Evolutionary conservation across 129 eudicot species (phyloP).

Genomic region (Smallanthus sonchifolius): DNA sequence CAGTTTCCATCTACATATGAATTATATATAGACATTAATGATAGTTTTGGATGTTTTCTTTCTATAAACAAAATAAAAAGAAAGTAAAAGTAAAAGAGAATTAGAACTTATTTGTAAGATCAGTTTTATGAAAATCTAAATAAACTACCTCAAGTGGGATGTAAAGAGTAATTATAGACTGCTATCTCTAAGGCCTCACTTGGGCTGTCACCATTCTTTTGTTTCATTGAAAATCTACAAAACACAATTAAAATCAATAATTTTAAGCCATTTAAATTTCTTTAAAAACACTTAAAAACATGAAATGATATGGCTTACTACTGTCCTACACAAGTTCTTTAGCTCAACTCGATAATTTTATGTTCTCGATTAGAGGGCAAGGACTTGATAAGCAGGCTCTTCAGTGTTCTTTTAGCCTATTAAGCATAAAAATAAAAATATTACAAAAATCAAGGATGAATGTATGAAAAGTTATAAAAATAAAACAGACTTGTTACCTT

Average conservation of each 20-base stretch:
- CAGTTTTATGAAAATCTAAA: too few species aligned
- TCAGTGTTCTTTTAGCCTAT: slow-evolving; percentile 70
- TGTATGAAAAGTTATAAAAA: slow-evolving; percentile 4
- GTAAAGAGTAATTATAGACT: too few species aligned
- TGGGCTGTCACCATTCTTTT: slow-evolving; percentile 34
- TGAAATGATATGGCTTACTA: slow-evolving; percentile 30
- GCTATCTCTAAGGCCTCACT: slow-evolving; percentile 27
- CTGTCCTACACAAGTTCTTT: slow-evolving; percentile 53
- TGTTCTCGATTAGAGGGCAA: slow-evolving; percentile 51
- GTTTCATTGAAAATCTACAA: slow-evolving; percentile 57
- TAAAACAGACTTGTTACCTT: too few species aligned
- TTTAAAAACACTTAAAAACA: neutral
- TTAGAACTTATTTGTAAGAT: too few species aligned
- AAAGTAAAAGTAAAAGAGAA: too few species aligned
- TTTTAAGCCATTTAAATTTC: neutral
- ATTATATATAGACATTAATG: too few species aligned
- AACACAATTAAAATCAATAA: neutral
- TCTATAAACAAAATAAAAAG: too few species aligned
- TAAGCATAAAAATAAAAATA: neutral
- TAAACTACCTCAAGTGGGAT: too few species aligned
- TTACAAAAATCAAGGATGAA: neutral
- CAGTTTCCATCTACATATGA: too few species aligned
- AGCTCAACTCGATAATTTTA: slow-evolving; percentile 80
- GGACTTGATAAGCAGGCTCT: slow-evolving; percentile 63
- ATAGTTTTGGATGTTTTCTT: too few species aligned